Conservation (phyloP, 106 monocot species). For the Vanilla planifolia region DNA sequence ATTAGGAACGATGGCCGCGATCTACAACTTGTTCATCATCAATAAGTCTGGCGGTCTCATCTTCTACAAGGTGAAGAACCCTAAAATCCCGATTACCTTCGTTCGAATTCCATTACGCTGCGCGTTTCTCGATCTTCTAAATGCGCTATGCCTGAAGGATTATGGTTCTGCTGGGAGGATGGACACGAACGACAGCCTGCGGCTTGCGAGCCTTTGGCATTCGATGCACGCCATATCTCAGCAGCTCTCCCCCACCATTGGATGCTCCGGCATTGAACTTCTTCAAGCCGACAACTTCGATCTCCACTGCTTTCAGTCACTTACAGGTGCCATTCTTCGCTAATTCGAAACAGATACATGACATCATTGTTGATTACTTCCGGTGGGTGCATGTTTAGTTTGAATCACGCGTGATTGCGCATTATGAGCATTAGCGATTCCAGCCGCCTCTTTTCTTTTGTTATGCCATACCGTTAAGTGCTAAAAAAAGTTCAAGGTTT, state of each 20-base stretch:
- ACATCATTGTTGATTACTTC: not conserved
- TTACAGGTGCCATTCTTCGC: constrained; percentile 50
- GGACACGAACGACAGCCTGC: constrained; percentile 94
- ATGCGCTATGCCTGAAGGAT: constrained; percentile 33
- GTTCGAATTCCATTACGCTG: not conserved
- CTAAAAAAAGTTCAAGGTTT: too few species aligned
- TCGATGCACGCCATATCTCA: constrained; percentile 99
- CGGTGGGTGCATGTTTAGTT: not conserved
- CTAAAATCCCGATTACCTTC: not conserved
- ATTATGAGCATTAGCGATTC: too few species aligned
- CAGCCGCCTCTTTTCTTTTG: too few species aligned
- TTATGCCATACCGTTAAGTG: too few species aligned
- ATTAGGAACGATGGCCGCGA: constrained; percentile 35
- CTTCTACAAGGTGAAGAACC: constrained; percentile 75
- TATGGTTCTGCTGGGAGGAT: constrained; percentile 85
- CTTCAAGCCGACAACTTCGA: constrained; percentile 89
- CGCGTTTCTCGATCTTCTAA: not conserved
- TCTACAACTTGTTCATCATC: constrained; percentile 96
- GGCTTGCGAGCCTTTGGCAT: constrained; percentile 92
- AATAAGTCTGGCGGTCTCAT: constrained; percentile 97
- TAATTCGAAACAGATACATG: not conserved
- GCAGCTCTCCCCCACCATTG: constrained; percentile 78
- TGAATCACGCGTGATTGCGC: not conserved
- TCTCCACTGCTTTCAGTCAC: constrained; percentile 96
- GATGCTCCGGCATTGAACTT: constrained; percentile 82